Evolutionary conservation across 495 filamentous ascomycete species (phyloP).

Genomic region (Talaromyces wortmannii): DNA sequence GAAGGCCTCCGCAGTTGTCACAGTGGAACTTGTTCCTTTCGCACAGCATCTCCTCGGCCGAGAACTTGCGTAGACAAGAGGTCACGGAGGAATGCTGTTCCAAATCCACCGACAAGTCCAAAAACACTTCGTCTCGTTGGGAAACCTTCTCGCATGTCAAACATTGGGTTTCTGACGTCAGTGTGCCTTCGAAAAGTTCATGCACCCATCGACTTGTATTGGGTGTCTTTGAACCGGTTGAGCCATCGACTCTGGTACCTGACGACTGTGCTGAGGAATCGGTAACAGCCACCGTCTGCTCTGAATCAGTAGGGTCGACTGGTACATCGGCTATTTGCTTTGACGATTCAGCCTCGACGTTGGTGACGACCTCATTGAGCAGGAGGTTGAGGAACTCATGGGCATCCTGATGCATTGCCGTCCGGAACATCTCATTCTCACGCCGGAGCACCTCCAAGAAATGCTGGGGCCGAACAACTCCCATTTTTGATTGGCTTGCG

Average conservation of each 20-base stretch:
- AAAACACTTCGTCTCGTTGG: slow-evolving; percentile 88
- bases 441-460: slow-evolving; percentile 90
- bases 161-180: slow-evolving; percentile 95
- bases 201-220: slow-evolving; percentile 85
- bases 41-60: slow-evolving; percentile 97
- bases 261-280: slow-evolving; percentile 25
- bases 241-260: slow-evolving; percentile 35
- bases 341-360: slow-evolving; percentile 77
- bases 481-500: slow-evolving; percentile 71
- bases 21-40: slow-evolving; percentile 99
- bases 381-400: slow-evolving; percentile 95
- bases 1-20: slow-evolving; percentile 91
- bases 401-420: slow-evolving; percentile 95
- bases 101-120: slow-evolving; percentile 93
- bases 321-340: slow-evolving; percentile 37
- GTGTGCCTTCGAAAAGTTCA: slow-evolving; percentile 88
- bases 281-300: slow-evolving; percentile 13
- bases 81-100: slow-evolving; percentile 96
- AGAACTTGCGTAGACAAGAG: slow-evolving; percentile 90
- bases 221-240: slow-evolving; percentile 36
- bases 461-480: slow-evolving; percentile 86
- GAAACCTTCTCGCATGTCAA: slow-evolving; percentile 94
- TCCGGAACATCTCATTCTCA: slow-evolving; percentile 96
- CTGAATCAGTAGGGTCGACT: slow-evolving; percentile 28
- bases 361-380: slow-evolving; percentile 91